Base-by-base conservation (phyloP, 495 filamentous ascomycete species). In the Mytilinidion resinicola region DNA sequence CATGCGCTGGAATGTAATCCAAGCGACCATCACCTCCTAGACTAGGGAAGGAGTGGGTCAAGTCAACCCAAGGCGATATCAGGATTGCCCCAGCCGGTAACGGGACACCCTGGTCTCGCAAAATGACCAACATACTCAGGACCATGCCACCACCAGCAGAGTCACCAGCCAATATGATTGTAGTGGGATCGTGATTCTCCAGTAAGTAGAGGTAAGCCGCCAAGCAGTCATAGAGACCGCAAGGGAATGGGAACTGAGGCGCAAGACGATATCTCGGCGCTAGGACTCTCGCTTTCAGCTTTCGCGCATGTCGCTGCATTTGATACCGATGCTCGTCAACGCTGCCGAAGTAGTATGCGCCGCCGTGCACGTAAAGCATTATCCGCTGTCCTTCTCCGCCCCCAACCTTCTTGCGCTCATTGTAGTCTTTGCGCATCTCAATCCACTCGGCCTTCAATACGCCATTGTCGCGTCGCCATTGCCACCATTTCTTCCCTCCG, bases 271-370 rank as follows among this genome's bases (percentile, higher is more conserved):
- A 97, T 60, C 85, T 74, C 33, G 91, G 92, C 37, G 92, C 90
- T 73, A 96, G 81, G 14, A 95, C 87, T 48, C 89, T 80, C 25
- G 90, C 92, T 68, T 90, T 89, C 53, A 97, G 74, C 74, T 96
- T 96, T 55, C 93, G 80, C 53, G 92, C 92, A 80, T 96, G 90
- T 41, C 92, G 79, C 73, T 97, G 92, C 77, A 97, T 83, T 76
- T 96, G 91, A 72, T 96, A 96, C 19, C 92, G 85, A 76, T 97
- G 92, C 67, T 92, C 90, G 67, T 96, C 91, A 20, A 96, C 82
- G 65, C 89, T 95, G 1, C 92, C 92, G 66, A 97, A 97, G 65
- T 83, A 89, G 67, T 88, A 89, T 25, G 86, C 85, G 1, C 85
- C 85, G 4, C 92, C 92, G 67, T 96, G 92, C 9, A 96, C 80